phyloP scores from a whole-genome alignment of 345 rosid genomes.

The Citrus trifoliata region DNA sequence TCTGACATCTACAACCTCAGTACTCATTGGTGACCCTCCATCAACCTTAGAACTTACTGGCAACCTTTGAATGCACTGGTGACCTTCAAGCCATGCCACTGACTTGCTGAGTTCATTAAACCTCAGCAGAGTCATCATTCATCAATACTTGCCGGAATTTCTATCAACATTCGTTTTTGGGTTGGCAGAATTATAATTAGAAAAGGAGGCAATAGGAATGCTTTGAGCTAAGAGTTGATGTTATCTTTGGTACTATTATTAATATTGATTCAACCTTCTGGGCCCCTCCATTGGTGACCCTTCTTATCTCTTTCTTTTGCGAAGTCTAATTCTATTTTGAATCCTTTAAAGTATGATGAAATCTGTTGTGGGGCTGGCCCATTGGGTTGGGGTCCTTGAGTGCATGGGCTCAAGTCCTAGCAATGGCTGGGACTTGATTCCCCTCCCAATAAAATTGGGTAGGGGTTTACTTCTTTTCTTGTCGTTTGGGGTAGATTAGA shows the following conservation, averaged over 20 bases:
- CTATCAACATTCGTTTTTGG: neutral
- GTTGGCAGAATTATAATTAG: neutral
- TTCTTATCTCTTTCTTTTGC: neutral
- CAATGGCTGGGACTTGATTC: too few species aligned
- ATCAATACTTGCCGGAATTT: neutral
- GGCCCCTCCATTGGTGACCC: too few species aligned
- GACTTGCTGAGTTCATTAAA: neutral
- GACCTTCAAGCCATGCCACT: neutral
- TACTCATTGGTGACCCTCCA: neutral
- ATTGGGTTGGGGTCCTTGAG: too few species aligned
- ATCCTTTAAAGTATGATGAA: neutral
- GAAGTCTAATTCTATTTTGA: neutral
- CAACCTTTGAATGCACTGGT: neutral
- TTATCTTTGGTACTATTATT: neutral
- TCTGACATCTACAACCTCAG: neutral
- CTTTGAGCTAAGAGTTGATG: neutral
- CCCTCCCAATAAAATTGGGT: too few species aligned
- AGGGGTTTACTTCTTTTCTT: too few species aligned
- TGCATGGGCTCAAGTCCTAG: too few species aligned
- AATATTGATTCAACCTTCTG: too few species aligned
- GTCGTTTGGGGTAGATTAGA: too few species aligned
- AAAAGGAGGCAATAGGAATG: neutral
- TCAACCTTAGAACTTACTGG: neutral
- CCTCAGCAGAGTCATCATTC: neutral
- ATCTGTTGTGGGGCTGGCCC: neutral